Evolutionary conservation across 129 eudicot species (phyloP), one percentile per base, ranked within the genome.

Genomic region (Arctium minus): DNA sequence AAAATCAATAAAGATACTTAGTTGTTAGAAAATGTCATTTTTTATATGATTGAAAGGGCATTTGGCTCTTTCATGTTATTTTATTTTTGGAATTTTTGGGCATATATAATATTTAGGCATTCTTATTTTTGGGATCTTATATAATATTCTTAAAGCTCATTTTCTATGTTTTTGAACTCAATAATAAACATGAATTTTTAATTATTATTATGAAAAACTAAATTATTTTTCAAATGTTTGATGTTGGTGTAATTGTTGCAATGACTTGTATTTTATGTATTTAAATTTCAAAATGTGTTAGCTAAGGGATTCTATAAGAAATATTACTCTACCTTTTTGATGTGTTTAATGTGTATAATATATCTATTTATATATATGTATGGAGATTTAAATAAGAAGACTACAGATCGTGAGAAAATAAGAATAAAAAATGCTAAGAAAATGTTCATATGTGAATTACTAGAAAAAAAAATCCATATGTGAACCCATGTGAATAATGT

Each of bases 41-140:
- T 77, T 60, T 53, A 76, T 38, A 29, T 17, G 42, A 70, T 50
- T 75, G 85, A 82, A 75, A 82, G 53, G 81, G n/a, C 81, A 68
- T 67, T 82, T 82, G 85, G 76, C 81, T 82, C 80, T 65, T 68
- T 8, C 81, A 75, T 22, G 30, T 73, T 69, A 40, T 70, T 79
- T 71, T 70, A 15, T 2, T 30, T 73, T 29, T 62, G 64, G 36
- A 56, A 39, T 22, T n/a, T 18, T 30, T 17, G 35, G 85, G 27
- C 65, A 40, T 7, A n/a, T 72, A 73, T 39, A 27, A 53, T 60
- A n/a, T 38, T 64, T 30, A 37, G 67, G 27, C 67, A 31, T 42
- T 67, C 46, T 46, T 8, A 22, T 46, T 17, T 42, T 42, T 29
- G 17, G 17, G 75, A 75, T 82, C 71, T 62, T 68, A 68, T 29